Conservation (phyloP, 129 eudicot genomes). For the Glebionis coronaria region DNA sequence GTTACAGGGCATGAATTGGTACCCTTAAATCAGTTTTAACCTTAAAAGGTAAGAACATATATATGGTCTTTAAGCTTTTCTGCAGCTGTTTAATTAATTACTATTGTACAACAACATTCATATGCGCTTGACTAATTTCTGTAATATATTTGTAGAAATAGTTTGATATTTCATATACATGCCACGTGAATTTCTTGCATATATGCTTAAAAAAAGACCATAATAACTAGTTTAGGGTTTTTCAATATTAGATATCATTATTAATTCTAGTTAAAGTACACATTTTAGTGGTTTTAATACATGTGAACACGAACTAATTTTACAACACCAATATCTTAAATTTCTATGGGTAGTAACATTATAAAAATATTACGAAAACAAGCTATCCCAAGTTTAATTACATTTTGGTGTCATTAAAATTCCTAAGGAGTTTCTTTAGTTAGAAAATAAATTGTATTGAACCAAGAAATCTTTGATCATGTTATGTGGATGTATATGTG, state of each 20-base stretch:
- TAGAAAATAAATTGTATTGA: not conserved
- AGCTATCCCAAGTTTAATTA: not conserved
- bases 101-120: conserved; percentile 25
- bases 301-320: too few relatives aligned
- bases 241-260: not conserved
- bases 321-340: too few relatives aligned
- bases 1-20: conserved; percentile 70
- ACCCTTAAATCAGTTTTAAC: conserved; percentile 39
- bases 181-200: not conserved
- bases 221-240: not conserved
- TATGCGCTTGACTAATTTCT: conserved; percentile 15
- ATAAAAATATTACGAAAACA: too few relatives aligned
- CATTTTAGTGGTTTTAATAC: too few relatives aligned
- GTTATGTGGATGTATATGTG: too few relatives aligned
- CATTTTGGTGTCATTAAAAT: not conserved
- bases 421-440: not conserved
- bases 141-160: conserved; percentile 19
- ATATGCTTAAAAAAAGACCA: not conserved
- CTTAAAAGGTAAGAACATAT: conserved; percentile 44
- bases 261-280: too few relatives aligned
- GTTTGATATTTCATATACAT: conserved; percentile 5
- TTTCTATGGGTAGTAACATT: too few relatives aligned
- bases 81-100: conserved; percentile 7
- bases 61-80: conserved; percentile 21
- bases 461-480: too few relatives aligned